Base-by-base conservation (phyloP, 1,139 yeast genomes). In the Meyerozyma carpophila region DNA sequence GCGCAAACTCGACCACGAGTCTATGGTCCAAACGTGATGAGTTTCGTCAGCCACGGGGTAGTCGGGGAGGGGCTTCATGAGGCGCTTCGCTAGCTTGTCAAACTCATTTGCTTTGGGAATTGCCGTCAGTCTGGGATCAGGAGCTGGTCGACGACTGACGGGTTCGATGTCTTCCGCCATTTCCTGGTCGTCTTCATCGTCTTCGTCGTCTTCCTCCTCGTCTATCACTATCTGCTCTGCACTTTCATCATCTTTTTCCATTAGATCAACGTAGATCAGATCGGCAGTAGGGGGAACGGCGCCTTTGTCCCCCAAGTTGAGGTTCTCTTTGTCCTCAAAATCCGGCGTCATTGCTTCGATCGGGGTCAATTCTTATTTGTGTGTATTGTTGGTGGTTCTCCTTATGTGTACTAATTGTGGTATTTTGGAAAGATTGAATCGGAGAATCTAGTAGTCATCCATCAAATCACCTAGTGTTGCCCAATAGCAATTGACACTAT, bases 1-100 rank as follows among this genome's bases (percentile, higher is more conserved):
- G 29, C 68, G 69, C 38, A 87, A 65, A 2, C 64, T 59, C 40
- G 66, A 59, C 84, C 95, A 86, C 54, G 83, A 80, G 10, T 70
- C 68, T 44, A 93, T 84, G 44, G 77, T 75, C 97, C 98, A 93
- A 5, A 91, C 86, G 57, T 68, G 70, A 47, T 69, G 65, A 3
- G 69, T 62, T 48, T 68, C 67, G 1, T 58, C 74, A 25, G 58
- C 61, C 1, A 62, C 62, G 2, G 78, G 77, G 45, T 70, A 73
- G 49, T 74, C 76, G 10, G 71, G 70, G 11, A 77, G 45, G 1
- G 72, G 71, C 47, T 70, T 71, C 71, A 71, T 63, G 44, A 70
- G 57, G 38, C 61, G 55, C 25, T 52, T 48, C 11, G 70, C 62
- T 40, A 66, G 52, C 11, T 55, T 62, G 9, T 54, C 51, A 46